Conservation (phyloP, 257 asterid genomes). For the Gardenia jasminoides region DNA sequence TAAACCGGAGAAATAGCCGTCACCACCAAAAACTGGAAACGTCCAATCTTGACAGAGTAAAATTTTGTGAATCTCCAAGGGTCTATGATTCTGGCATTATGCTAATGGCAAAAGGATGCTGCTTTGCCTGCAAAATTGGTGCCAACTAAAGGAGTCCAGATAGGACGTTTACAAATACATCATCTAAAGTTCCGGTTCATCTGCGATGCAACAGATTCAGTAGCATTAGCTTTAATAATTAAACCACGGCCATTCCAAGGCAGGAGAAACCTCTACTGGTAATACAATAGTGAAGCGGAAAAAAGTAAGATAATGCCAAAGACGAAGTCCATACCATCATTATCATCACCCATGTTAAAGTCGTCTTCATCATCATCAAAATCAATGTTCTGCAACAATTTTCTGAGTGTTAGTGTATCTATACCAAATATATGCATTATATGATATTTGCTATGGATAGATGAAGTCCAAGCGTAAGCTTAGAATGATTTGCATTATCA, state of each 20-base stretch:
- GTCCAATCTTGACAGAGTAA: background rate
- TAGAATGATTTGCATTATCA: background rate
- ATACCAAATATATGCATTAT: background rate
- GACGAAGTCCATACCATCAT: constrained; percentile 38
- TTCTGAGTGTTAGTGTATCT: constrained; percentile 9
- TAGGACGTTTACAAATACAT: background rate
- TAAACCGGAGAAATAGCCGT: background rate
- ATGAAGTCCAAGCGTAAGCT: background rate
- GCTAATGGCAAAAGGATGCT: background rate
- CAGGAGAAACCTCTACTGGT: background rate
- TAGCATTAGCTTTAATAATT: background rate
- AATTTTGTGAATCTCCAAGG: background rate
- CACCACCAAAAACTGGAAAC: background rate
- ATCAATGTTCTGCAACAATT: constrained; percentile 40
- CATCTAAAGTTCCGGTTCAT: constrained; percentile 17
- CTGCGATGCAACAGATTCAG: constrained; percentile 13
- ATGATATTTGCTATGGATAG: background rate
- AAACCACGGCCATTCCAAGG: background rate
- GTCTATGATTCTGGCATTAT: background rate
- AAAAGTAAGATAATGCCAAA: background rate
- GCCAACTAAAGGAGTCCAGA: background rate
- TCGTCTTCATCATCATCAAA: constrained; percentile 83
- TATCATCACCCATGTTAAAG: constrained; percentile 53
- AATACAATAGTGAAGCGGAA: background rate
- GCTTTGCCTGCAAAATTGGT: background rate